These are phyloP conservation scores for Laetiporus sulphureus DNA, from an alignment of 1,284 basidiomycete species.

Conservation along the genomic window DNA sequence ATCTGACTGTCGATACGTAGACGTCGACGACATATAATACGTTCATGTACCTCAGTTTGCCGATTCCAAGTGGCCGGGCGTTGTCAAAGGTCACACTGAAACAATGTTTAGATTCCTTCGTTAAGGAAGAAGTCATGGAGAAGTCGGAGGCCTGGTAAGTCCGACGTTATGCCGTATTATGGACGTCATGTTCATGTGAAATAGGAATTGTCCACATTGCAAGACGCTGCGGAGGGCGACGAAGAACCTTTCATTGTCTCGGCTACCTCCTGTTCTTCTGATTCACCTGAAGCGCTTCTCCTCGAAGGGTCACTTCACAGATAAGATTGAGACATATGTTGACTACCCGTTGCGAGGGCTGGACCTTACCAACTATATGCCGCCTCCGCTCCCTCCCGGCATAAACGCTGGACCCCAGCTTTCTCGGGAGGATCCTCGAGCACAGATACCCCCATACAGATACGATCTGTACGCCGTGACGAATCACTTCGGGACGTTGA, in stretches of 20 bases:
- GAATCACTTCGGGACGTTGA: slow-evolving; percentile 89
- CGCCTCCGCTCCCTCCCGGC: slow-evolving; percentile 66
- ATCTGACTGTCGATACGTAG: too few relatives aligned
- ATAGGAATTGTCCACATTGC: slow-evolving; percentile 90
- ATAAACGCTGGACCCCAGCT: slow-evolving; percentile 37
- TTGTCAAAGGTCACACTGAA: slow-evolving; percentile 67
- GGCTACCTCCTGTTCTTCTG: slow-evolving; percentile 89
- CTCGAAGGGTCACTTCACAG: slow-evolving; percentile 87
- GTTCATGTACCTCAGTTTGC: slow-evolving; percentile 94
- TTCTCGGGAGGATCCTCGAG: slow-evolving; percentile 64
- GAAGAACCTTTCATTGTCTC: slow-evolving; percentile 82
- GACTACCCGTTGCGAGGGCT: slow-evolving; percentile 82
- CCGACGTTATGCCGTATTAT: background rate
- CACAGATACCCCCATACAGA: slow-evolving; percentile 76
- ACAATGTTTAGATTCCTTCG: slow-evolving; percentile 87
- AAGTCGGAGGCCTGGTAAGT: slow-evolving; percentile 91
- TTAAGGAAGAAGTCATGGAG: slow-evolving; percentile 87
- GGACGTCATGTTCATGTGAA: background rate
- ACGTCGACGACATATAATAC: slow-evolving; percentile 97
- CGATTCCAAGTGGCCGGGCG: slow-evolving; percentile 67
- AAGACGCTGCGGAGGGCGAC: slow-evolving; percentile 79
- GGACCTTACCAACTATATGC: slow-evolving; percentile 91
- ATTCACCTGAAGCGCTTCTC: slow-evolving; percentile 97
- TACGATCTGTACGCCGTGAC: slow-evolving; percentile 90
- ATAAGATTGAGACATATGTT: slow-evolving; percentile 89